phyloP scores from a whole-genome alignment of 441 rosid genomes.

The Gossypium trilobum region DNA sequence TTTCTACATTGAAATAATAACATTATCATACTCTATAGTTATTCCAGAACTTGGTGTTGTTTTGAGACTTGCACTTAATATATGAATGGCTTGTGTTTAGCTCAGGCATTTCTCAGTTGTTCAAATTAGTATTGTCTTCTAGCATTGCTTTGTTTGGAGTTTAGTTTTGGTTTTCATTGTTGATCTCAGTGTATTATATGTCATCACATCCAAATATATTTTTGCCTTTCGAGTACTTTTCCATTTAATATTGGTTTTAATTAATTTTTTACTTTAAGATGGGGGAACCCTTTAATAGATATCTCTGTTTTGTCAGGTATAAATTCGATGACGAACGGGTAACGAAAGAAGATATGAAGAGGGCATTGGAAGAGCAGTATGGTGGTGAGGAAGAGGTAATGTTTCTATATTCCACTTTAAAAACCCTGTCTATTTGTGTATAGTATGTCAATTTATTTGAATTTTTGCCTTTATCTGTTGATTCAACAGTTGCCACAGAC shows the following conservation, averaged over 20 bases:
- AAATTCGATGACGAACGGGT: slow-evolving; percentile 97
- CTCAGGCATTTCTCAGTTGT: not conserved
- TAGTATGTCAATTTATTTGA: slow-evolving; percentile 15
- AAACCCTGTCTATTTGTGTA: not conserved
- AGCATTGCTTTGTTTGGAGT: not conserved
- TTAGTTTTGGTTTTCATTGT: not conserved
- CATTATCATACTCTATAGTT: not conserved
- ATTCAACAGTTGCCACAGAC: slow-evolving; percentile 68
- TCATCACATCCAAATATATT: not conserved
- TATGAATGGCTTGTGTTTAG: not conserved
- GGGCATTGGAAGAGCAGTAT: slow-evolving; percentile 93
- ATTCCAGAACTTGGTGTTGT: not conserved
- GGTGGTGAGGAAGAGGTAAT: slow-evolving; percentile 97
- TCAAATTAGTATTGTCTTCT: not conserved
- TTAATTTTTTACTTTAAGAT: not conserved
- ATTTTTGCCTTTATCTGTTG: slow-evolving; percentile 20
- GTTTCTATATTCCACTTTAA: slow-evolving; percentile 4
- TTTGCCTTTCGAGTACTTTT: not conserved
- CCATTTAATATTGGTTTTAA: not conserved
- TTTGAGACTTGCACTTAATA: not conserved
- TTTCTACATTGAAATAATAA: not conserved
- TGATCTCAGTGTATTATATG: not conserved
- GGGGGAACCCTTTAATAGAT: not conserved
- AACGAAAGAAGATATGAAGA: slow-evolving; percentile 83
- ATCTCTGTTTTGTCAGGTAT: slow-evolving; percentile 40